Evolutionary conservation across 2,329 filamentous ascomycete species (phyloP), one percentile per base, ranked within the genome.

Genomic region (Dothistroma pini): DNA sequence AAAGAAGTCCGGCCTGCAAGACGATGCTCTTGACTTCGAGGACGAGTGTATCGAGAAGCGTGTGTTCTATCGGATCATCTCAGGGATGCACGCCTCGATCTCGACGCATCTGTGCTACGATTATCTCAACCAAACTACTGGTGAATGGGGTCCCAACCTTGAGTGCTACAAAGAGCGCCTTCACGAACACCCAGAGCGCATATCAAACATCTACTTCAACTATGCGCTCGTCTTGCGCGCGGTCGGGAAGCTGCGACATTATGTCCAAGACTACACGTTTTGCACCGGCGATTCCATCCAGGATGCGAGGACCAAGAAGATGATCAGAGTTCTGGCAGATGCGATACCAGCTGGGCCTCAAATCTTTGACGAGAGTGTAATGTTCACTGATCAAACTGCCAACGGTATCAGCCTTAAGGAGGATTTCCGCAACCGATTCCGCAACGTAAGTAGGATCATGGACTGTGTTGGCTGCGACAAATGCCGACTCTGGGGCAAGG

Each of bases 381-480:
- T 99, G 93, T 99, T 99, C 77, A 90, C 68, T 41, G 74, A 75
- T 59, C 68, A 90, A 73, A 80, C 82, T 0, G 76, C 76, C 32
- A 68, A 68, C 31, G 80, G 83, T 35, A 84, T 89, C 2, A 90
- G 85, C 2, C 79, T 99, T 60, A 99, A 97, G 76, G 93, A 97
- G 73, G 95, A 99, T 73, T 99, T 99, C 82, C 89, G 91, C 69
- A 95, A 96, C 76, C 90, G 95, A 16, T 99, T 99, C 83, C 87
- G 95, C 73, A 99, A 99, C 74, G 90, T 99, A 63, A 96, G 90
- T 75, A 87, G 95, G 47, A 83, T 97, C 66, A 99, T 99, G 95
- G 95, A 99, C 76, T 99, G 95, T 69, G 93, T 97, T 21, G 95
- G 95, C 50, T 99, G 95, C 76, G 95, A 99, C 79, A 99, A 99